Percentiles rank a stretch among this genome's conserved stretches.
These are phyloP conservation scores for Yamadazyma aaseri DNA, from an alignment of 1,139 yeast genomes.

Conservation along the genomic window DNA sequence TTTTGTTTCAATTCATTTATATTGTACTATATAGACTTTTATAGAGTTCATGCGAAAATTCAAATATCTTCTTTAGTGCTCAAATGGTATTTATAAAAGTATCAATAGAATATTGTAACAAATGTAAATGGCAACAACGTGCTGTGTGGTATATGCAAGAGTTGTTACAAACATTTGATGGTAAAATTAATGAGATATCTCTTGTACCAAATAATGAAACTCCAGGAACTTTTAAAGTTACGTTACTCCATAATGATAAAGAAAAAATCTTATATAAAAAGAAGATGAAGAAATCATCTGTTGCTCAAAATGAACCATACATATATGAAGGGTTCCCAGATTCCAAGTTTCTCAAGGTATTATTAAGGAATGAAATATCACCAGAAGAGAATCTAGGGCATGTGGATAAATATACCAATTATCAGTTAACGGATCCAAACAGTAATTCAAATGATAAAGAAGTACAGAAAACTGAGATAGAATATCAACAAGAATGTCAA, in stretches of 20 bases:
- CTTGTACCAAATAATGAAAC: slow-evolving; percentile 38
- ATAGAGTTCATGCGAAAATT: slow-evolving; percentile 5
- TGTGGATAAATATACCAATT: slow-evolving; percentile 23
- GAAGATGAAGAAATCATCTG: slow-evolving; percentile 30
- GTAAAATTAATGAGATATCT: slow-evolving; percentile 36
- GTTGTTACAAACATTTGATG: slow-evolving; percentile 43
- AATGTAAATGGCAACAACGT: slow-evolving; percentile 49
- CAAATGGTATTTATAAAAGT: slow-evolving; percentile 1
- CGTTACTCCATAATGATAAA: slow-evolving; percentile 14
- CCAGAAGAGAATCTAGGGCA: slow-evolving; percentile 37
- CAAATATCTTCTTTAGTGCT: neutral
- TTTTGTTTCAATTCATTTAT: neutral
- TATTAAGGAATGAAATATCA: slow-evolving; percentile 31
- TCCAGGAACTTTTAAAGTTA: slow-evolving; percentile 40
- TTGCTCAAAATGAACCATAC: slow-evolving; percentile 27
- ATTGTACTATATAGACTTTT: slow-evolving; percentile 3
- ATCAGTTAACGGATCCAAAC: slow-evolving; percentile 4
- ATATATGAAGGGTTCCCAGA: slow-evolving; percentile 49
- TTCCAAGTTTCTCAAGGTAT: slow-evolving; percentile 38
- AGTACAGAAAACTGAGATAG: too few species aligned
- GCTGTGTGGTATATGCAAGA: slow-evolving; percentile 50
- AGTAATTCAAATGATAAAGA: too few species aligned
- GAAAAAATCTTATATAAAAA: slow-evolving; percentile 34
- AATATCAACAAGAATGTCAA: slow-evolving; percentile 4
- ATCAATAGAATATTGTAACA: slow-evolving; percentile 40